Conservation (phyloP, 441 rosid species). For the Theobroma grandiflorum region DNA sequence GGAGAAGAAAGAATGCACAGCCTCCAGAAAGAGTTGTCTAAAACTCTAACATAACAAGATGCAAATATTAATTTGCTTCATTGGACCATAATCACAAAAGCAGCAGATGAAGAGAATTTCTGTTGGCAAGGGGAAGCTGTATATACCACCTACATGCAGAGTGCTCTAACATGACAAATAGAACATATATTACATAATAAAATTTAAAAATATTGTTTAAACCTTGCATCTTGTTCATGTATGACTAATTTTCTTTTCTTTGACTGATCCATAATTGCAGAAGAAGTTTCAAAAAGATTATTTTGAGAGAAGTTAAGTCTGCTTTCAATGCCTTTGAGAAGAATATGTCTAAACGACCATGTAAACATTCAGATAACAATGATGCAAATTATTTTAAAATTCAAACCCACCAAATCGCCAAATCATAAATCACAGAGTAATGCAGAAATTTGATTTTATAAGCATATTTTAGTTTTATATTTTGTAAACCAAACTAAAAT, state of each 20-base stretch:
- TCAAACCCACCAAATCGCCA: background rate
- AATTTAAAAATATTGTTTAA: background rate
- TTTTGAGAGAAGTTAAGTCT: background rate
- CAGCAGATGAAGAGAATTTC: background rate
- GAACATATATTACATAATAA: background rate
- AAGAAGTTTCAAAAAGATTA: constrained; percentile 2
- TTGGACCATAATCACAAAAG: background rate
- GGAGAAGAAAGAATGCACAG: constrained; percentile 15
- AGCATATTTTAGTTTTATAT: background rate
- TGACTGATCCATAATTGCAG: background rate
- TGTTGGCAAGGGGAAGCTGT: background rate
- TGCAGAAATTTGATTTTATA: background rate
- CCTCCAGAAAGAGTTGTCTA: constrained; percentile 2
- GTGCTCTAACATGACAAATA: background rate
- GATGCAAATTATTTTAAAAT: background rate
- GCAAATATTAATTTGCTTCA: background rate
- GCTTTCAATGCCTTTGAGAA: background rate
- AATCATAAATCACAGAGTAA: background rate
- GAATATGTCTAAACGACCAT: background rate
- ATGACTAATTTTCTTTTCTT: background rate
- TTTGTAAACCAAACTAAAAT: constrained; percentile 2
- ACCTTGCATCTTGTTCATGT: background rate
- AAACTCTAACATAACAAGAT: background rate
- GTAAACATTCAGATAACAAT: constrained; percentile 11
- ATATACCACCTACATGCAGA: background rate